Conservation (phyloP, 2,329 filamentous ascomycete species). For the Pseudopyrenochaeta lycopersici region DNA sequence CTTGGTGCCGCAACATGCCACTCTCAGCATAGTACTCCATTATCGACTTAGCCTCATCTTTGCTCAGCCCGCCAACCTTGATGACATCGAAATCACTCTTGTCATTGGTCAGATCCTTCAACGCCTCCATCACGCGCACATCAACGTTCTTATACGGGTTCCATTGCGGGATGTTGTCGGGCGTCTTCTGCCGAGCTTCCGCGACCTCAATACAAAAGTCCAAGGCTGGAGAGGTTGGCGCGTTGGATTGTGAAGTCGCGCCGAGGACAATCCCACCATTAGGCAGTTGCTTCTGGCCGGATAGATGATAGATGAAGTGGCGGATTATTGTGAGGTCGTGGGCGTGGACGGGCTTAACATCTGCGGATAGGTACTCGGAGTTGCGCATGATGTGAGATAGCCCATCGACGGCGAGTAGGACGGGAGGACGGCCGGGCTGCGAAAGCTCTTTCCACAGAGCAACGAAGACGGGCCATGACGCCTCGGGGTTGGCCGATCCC, state of each 20-base stretch:
- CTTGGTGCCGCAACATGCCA: constrained; percentile 75
- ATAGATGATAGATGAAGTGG: constrained; percentile 76
- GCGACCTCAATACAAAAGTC: constrained; percentile 70
- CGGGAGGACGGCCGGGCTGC: constrained; percentile 63
- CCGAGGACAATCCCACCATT: constrained; percentile 85
- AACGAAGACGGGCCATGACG: constrained; percentile 81
- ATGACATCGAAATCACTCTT: constrained; percentile 54
- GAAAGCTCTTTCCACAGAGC: constrained; percentile 84
- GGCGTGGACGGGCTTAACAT: constrained; percentile 80
- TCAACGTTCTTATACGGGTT: constrained; percentile 65
- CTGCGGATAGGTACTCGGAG: constrained; percentile 76
- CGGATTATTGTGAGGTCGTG: constrained; percentile 82
- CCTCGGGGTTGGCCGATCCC: constrained; percentile 76
- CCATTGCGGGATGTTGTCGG: constrained; percentile 50
- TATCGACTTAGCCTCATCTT: constrained; percentile 76
- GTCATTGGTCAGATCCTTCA: constrained; percentile 50
- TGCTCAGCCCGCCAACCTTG: constrained; percentile 73
- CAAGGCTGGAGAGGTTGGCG: constrained; percentile 70
- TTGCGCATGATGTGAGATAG: constrained; percentile 82
- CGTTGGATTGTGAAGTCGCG: constrained; percentile 77
- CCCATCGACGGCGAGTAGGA: constrained; percentile 82
- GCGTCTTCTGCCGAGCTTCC: constrained; percentile 52
- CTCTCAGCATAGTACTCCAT: constrained; percentile 95
- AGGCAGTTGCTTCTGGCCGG: constrained; percentile 56
- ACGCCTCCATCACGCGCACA: constrained; percentile 58